These are phyloP conservation scores for Suaeda aralocaspica DNA, from an alignment of 148 eudicot species.

Conservation along the genomic window DNA sequence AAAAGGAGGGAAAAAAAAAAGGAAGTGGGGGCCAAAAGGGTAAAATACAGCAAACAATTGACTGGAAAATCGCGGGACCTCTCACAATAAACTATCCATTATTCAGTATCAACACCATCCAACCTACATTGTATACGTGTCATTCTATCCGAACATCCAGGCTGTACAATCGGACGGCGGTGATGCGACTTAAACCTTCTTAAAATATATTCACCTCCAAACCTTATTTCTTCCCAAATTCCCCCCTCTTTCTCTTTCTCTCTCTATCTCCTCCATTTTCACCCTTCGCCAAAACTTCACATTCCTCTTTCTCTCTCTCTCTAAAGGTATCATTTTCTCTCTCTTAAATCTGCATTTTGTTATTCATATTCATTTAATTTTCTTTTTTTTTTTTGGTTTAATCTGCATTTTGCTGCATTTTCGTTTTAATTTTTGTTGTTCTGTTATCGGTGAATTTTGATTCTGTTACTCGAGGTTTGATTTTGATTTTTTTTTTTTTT, in stretches of 20 bases:
- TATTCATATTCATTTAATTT: background rate
- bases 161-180: slow-evolving; percentile 40
- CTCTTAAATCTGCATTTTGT: background rate
- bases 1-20: background rate
- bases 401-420: background rate
- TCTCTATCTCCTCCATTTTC: slow-evolving; percentile 2
- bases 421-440: background rate
- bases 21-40: slow-evolving; percentile 14
- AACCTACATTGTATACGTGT: slow-evolving; percentile 25
- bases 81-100: slow-evolving; percentile 7
- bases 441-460: background rate
- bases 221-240: background rate
- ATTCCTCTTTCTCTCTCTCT: background rate
- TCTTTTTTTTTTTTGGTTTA: background rate
- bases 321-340: slow-evolving; percentile 22
- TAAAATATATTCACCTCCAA: slow-evolving; percentile 15
- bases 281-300: background rate
- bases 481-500: background rate
- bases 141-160: slow-evolving; percentile 31
- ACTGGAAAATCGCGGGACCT: slow-evolving; percentile 33
- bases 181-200: slow-evolving; percentile 3
- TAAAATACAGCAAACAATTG: slow-evolving; percentile 19
- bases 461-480: background rate
- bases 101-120: too few relatives aligned
- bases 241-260: background rate